These are phyloP conservation scores for Cercophora newfieldiana DNA, from an alignment of 495 filamentous ascomycete genomes.

Conservation along the genomic window DNA sequence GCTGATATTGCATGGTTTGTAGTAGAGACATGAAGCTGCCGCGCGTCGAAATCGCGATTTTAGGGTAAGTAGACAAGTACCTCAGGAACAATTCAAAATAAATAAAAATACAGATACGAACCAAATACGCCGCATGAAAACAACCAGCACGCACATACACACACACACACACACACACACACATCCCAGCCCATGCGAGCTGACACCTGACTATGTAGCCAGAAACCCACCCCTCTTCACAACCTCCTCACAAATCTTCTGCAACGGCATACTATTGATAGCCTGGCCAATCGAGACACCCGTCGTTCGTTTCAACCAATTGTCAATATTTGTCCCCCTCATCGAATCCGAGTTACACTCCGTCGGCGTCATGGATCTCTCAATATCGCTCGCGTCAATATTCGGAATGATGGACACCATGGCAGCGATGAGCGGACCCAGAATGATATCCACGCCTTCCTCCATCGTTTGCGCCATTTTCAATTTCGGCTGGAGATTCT, in stretches of 20 bases:
- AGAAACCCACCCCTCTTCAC: conserved; percentile 17
- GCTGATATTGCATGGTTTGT: no score
- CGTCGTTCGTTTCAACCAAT: conserved; percentile 23
- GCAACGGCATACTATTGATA: conserved; percentile 21
- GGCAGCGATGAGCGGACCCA: conserved; percentile 25
- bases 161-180: no score
- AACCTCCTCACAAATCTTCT: conserved; percentile 21
- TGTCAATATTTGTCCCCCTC: conserved; percentile 21
- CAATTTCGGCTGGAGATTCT: conserved; percentile 21
- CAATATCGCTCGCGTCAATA: conserved; percentile 26
- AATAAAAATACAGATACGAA: neutral
- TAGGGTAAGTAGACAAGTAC: no score
- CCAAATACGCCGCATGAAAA: no score
- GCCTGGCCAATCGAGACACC: conserved; percentile 20
- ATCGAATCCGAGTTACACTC: conserved; percentile 19
- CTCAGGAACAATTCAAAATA: no score
- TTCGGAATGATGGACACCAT: conserved; percentile 32
- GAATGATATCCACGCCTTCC: conserved; percentile 20
- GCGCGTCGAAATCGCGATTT: no score
- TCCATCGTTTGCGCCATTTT: conserved; percentile 19
- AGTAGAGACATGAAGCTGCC: no score
- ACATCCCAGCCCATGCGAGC: no score
- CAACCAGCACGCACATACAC: no score
- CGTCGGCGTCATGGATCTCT: conserved; percentile 21
- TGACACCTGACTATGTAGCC: no score